Evolutionary conservation across 2,329 filamentous ascomycete genomes (phyloP).

Genomic region (Fusarium praegraminearum): DNA sequence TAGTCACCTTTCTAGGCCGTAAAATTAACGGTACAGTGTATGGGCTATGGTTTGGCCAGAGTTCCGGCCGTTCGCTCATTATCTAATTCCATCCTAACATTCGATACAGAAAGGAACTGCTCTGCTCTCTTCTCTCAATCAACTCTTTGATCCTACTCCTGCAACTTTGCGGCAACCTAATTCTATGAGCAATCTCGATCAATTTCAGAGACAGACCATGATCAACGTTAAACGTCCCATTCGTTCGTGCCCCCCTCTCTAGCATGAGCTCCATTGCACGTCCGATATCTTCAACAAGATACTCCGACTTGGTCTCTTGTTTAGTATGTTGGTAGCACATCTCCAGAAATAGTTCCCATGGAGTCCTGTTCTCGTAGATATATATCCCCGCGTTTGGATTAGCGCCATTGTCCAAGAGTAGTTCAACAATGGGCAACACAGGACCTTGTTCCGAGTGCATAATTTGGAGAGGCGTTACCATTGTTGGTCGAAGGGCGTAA

Average conservation of each 20-base stretch:
- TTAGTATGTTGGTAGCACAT: neutral
- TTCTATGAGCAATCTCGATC: neutral
- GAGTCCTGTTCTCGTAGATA: neutral
- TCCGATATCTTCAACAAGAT: neutral
- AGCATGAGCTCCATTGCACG: neutral
- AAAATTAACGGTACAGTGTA: too few species aligned
- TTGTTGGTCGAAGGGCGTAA: neutral
- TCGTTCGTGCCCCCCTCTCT: neutral
- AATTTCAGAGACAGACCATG: fast-evolving
- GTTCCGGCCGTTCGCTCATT: too few species aligned
- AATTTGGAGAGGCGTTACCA: neutral
- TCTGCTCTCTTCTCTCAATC: neutral
- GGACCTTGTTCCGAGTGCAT: neutral
- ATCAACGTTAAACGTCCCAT: neutral
- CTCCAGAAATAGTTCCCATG: neutral
- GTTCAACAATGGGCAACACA: neutral
- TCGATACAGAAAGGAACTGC: neutral
- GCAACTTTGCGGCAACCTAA: too few species aligned
- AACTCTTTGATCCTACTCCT: neutral
- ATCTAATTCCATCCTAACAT: neutral
- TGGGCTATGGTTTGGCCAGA: too few species aligned
- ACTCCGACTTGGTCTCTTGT: neutral
- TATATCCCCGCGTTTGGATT: neutral
- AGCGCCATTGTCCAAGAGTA: neutral
- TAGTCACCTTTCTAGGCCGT: too few species aligned